These are phyloP conservation scores for Verticillium isaacii DNA, from an alignment of 2,329 filamentous ascomycete genomes.

Conservation along the genomic window DNA sequence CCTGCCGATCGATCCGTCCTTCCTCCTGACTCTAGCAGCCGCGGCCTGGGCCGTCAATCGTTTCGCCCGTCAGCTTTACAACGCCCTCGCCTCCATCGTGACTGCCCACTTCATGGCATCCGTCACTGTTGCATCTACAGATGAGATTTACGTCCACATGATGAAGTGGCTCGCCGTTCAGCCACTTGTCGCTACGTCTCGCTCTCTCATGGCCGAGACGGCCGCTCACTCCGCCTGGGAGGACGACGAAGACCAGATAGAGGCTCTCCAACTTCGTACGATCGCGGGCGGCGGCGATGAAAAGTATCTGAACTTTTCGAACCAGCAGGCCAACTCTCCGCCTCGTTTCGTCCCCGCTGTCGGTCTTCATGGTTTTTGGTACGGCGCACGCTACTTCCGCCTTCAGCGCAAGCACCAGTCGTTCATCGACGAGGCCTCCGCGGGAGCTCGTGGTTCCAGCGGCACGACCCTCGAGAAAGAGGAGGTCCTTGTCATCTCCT, in stretches of 20 bases:
- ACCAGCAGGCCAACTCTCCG: constrained; percentile 46
- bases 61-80: constrained; percentile 27
- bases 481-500: constrained; percentile 49
- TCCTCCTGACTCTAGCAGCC: constrained; percentile 39
- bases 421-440: constrained; percentile 27
- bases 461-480: constrained; percentile 32
- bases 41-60: constrained; percentile 42
- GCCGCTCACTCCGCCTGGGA: constrained; percentile 52
- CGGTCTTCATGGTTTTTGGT: constrained; percentile 51
- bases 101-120: constrained; percentile 43
- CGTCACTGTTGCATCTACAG: constrained; percentile 48
- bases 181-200: constrained; percentile 44
- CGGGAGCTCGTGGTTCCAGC: constrained; percentile 16
- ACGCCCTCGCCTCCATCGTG: constrained; percentile 28
- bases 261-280: constrained; percentile 28
- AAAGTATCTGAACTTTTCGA: constrained; percentile 54
- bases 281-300: constrained; percentile 26
- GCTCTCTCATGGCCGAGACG: constrained; percentile 51
- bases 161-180: constrained; percentile 55
- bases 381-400: constrained; percentile 43
- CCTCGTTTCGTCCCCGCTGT: constrained; percentile 51
- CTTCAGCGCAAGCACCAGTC: constrained; percentile 42
- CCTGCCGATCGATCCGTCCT: constrained; percentile 36
- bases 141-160: constrained; percentile 54
- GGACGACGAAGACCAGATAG: constrained; percentile 43